Base-by-base conservation (phyloP, 495 filamentous ascomycete species). In the Opeltia flavorubescens region DNA sequence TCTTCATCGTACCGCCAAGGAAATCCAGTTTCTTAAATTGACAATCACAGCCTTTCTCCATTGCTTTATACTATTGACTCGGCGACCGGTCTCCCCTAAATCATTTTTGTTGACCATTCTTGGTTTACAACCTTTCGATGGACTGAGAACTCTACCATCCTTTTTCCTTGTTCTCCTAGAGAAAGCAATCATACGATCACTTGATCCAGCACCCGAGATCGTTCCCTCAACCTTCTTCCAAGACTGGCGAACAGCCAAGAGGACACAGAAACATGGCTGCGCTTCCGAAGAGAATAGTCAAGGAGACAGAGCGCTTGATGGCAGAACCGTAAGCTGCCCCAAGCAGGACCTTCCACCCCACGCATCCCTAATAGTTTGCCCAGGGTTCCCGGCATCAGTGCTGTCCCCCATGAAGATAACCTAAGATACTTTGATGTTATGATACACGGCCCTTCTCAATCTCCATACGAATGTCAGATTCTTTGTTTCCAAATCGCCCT, bases 331-430 rank as follows among this genome's bases (percentile, higher is more conserved):
- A 77, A 64, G 87, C n/a, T n/a, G n/a, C n/a, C n/a, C n/a, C n/a
- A n/a, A 60, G 17, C 20, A 7, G 12, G 20, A 25, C 3, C 13
- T 34, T 11, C 35, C 24, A 36, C 21, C 4, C 23, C 13, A 23
- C 9, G 17, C 21, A 5, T 41, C 21, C 47, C 49, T 36, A 15
- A 39, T 33, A 13, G 9, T 15, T 41, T 47, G 30, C 47, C 40
- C 55, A 95, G 89, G 36, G 91, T 96, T 17, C 88, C 88, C 24
- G 91, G 91, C 48, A 99, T 99, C 65, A 94, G 86, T 52, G 91
- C 91, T 23, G 74, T 94, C 48, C 93, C 93, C n/a, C 91, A 96
- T 62, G 89, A 95, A 61, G 91, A 99, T 54, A 99, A 99, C 64
- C 75, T 95, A 41, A 76, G 91, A 44, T 96, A 99, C 64, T 99